phyloP scores from a whole-genome alignment of 495 filamentous ascomycete genomes.

The Schizothecium vesticola region DNA sequence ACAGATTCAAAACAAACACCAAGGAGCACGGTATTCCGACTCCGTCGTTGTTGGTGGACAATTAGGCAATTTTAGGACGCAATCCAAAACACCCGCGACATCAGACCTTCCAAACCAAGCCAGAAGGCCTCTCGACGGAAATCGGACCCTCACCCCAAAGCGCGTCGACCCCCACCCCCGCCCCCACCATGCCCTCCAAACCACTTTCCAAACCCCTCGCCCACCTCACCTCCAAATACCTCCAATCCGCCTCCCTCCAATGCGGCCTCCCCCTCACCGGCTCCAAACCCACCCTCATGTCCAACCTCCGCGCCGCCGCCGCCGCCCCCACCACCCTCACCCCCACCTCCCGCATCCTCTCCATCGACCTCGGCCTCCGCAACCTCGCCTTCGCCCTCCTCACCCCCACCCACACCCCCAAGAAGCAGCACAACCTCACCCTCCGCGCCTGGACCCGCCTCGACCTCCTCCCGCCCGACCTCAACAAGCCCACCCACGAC shows the following conservation, averaged over 20 bases:
- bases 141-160: background rate
- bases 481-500: conserved; percentile 23
- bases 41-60: background rate
- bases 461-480: conserved; percentile 20
- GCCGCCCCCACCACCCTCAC: conserved; percentile 11
- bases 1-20: background rate
- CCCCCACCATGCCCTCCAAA: background rate
- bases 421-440: conserved; percentile 33
- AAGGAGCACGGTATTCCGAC: background rate
- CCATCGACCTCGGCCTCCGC: conserved; percentile 82
- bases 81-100: background rate
- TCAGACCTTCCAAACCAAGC: background rate
- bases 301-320: conserved; percentile 21
- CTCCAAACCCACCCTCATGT: conserved; percentile 12
- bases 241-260: background rate
- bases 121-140: too few relatives aligned
- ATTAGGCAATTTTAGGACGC: background rate
- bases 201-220: background rate
- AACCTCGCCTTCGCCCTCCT: conserved; percentile 75
- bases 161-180: background rate
- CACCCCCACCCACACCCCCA: conserved; percentile 25
- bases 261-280: conserved; percentile 24
- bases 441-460: conserved; percentile 32
- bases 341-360: conserved; percentile 48
- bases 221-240: background rate